phyloP scores from a whole-genome alignment of 352 stramenopile species.

The Phytophthora podocarpi region DNA sequence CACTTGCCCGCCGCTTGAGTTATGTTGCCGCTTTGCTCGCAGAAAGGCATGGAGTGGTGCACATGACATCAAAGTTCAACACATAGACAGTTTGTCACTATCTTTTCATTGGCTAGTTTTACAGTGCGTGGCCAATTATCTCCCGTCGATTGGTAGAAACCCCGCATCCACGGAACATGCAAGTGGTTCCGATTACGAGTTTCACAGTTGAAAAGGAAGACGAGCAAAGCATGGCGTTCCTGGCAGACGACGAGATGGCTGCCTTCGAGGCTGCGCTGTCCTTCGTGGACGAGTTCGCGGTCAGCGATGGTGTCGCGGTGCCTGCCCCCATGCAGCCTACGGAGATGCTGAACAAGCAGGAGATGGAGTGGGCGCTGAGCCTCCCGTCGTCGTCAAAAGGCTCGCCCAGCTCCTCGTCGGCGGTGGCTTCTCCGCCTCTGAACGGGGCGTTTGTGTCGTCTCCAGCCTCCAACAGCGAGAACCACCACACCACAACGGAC shows the following conservation, averaged over 20 bases:
- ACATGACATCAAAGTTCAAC: too few species aligned
- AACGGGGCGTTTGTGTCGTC: conserved; percentile 16
- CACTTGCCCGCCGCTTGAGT: too few species aligned
- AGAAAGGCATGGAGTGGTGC: too few species aligned
- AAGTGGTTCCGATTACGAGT: not conserved
- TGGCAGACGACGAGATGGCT: conserved; percentile 41
- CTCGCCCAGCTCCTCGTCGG: conserved; percentile 21
- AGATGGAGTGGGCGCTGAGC: conserved; percentile 34
- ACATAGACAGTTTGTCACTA: too few species aligned
- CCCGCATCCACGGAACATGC: conserved; percentile 7
- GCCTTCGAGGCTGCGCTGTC: conserved; percentile 37
- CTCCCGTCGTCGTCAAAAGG: not conserved
- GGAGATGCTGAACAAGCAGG: conserved; percentile 26
- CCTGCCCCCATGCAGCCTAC: not conserved
- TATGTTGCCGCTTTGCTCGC: too few species aligned
- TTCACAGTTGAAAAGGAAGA: conserved; percentile 18
- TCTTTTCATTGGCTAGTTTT: too few species aligned
- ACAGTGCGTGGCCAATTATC: too few species aligned
- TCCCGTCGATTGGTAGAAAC: conserved; percentile 27
- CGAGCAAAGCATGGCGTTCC: conserved; percentile 23
- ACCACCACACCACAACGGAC: conserved; percentile 33
- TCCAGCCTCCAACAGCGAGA: conserved; percentile 24
- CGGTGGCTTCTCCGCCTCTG: conserved; percentile 14
- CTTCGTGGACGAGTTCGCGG: conserved; percentile 40
- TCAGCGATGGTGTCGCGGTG: not conserved